phyloP scores from a whole-genome alignment of 176 grass and related monocot species.

The Aegilops umbellulata region DNA sequence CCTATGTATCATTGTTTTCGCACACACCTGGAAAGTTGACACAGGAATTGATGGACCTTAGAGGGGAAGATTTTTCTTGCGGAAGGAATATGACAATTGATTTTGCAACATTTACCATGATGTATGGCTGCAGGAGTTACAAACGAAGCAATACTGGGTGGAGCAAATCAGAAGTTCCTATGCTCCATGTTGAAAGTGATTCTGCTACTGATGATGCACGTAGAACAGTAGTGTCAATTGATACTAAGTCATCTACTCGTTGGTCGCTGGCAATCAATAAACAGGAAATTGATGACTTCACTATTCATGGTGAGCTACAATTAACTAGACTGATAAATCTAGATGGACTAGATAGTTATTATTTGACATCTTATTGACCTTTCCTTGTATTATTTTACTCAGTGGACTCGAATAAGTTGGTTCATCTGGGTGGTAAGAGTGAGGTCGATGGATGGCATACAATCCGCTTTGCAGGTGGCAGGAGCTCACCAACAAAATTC shows the following conservation, averaged over 20 bases:
- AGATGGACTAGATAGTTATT: neutral
- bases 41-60: conserved; percentile 58
- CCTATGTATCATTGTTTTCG: conserved; percentile 85
- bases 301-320: conserved; percentile 51
- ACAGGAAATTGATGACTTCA: conserved; percentile 74
- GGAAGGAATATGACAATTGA: conserved; percentile 63
- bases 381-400: conserved; percentile 15
- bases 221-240: conserved; percentile 61
- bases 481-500: conserved; percentile 80
- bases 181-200: conserved; percentile 82
- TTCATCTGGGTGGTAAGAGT: conserved; percentile 52
- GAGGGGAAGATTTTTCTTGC: conserved; percentile 75
- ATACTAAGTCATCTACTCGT: conserved; percentile 71
- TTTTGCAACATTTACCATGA: conserved; percentile 81
- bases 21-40: conserved; percentile 75
- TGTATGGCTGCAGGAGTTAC: conserved; percentile 85
- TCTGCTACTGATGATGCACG: conserved; percentile 39
- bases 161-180: conserved; percentile 64
- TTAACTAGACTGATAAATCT: conserved; percentile 8
- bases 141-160: conserved; percentile 57
- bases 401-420: conserved; percentile 63
- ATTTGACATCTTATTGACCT: conserved; percentile 17
- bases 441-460: conserved; percentile 75
- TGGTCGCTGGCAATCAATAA: conserved; percentile 86
- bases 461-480: conserved; percentile 88